Evolutionary conservation across 1,139 yeast genomes (phyloP).

Genomic region (Debaryomycetaceae sp.): DNA sequence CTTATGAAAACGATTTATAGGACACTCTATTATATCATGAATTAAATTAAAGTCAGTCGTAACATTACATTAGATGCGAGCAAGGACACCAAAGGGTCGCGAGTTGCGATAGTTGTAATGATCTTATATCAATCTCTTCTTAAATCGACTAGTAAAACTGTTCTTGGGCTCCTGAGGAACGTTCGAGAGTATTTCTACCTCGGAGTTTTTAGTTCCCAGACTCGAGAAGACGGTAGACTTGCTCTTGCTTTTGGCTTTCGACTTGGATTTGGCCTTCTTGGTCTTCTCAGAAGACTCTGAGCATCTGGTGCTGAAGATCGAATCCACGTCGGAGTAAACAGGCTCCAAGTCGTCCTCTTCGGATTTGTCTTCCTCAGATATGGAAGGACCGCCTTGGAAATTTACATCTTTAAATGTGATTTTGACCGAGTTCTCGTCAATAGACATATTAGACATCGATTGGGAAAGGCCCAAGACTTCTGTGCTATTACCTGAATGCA

Average conservation of each 20-base stretch:
- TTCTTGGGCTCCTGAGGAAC: background rate
- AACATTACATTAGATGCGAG: background rate
- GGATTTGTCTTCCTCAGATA: constrained; percentile 6
- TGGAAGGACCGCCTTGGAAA: constrained; percentile 6
- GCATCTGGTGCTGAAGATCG: constrained; percentile 16
- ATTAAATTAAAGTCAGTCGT: background rate
- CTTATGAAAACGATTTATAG: background rate
- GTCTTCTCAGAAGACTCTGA: constrained; percentile 3
- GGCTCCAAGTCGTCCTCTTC: constrained; percentile 9
- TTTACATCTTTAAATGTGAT: constrained; percentile 9
- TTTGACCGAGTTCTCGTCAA: constrained; percentile 7
- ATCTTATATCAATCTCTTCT: background rate
- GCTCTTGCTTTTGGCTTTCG: background rate
- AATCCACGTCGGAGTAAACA: constrained; percentile 19
- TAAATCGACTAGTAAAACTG: background rate
- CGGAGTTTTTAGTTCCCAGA: background rate
- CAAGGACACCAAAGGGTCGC: background rate
- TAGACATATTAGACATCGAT: constrained; percentile 3
- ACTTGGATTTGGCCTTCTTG: background rate
- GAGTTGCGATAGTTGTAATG: background rate
- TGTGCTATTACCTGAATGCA: constrained; percentile 1
- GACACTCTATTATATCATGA: background rate
- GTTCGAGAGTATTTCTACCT: background rate
- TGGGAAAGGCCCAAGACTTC: background rate
- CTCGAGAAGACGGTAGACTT: constrained; percentile 1